Evolutionary conservation across 176 grass and related monocot species (phyloP).

Genomic region (Tuctoria greenei): DNA sequence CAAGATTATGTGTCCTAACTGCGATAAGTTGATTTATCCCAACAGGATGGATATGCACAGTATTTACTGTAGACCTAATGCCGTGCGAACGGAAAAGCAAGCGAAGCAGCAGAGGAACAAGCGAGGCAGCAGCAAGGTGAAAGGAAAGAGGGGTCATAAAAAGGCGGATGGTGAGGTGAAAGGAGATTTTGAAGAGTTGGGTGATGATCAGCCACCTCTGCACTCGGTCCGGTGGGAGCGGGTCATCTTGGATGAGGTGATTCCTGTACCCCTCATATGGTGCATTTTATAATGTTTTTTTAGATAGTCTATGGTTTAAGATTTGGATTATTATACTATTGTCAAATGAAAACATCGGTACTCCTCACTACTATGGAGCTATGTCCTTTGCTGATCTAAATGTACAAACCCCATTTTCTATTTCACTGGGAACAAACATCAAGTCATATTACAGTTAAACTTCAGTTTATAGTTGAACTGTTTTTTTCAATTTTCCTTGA

Average conservation of each 20-base stretch:
- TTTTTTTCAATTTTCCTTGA: not conserved
- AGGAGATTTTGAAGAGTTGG: slow-evolving; percentile 22
- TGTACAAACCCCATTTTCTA: not conserved
- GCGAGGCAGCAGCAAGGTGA: slow-evolving; percentile 28
- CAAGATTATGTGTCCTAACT: slow-evolving; percentile 65
- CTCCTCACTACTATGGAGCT: too few species aligned
- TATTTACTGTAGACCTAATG: slow-evolving; percentile 84
- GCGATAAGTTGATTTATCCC: slow-evolving; percentile 45
- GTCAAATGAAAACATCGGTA: not conserved
- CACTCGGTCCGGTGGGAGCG: slow-evolving; percentile 84
- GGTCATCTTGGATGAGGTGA: slow-evolving; percentile 95
- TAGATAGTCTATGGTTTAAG: not conserved
- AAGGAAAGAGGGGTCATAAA: not conserved
- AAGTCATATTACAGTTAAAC: not conserved
- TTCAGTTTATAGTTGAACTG: not conserved
- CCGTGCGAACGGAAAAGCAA: slow-evolving; percentile 73
- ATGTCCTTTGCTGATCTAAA: not conserved
- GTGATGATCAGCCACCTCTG: slow-evolving; percentile 47
- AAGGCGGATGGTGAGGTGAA: slow-evolving; percentile 18
- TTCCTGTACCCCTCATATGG: slow-evolving; percentile 12
- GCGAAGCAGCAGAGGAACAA: slow-evolving; percentile 70
- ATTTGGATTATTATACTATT: not conserved
- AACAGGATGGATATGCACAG: slow-evolving; percentile 43
- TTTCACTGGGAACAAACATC: not conserved
- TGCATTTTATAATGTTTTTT: not conserved